A percentile compares a stretch with the other conserved stretches of the same genome.
Evolutionary conservation across 78 protist species (phyloP).

Genomic region (Dictyostelium firmibasis): DNA sequence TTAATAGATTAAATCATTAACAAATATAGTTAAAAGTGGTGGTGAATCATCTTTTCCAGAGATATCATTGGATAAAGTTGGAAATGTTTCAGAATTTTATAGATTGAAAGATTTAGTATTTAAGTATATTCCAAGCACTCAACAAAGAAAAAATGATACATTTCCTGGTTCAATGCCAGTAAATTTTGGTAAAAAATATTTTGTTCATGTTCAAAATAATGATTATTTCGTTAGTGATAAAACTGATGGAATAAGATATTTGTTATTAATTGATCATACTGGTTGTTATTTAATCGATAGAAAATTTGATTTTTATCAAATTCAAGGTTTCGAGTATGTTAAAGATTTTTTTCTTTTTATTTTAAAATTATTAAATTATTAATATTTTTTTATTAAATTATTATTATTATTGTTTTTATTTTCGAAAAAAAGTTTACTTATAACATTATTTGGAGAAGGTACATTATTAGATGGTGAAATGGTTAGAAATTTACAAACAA

Average conservation of each 20-base stretch:
- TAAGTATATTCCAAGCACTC: slow-evolving; percentile 4
- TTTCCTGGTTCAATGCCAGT: slow-evolving; percentile 82
- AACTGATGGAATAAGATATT: slow-evolving; percentile 78
- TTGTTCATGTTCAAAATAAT: slow-evolving; percentile 36
- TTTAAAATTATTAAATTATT: no score
- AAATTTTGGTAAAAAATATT: slow-evolving; percentile 64
- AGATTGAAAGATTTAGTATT: slow-evolving; percentile 23
- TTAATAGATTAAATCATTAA: background rate
- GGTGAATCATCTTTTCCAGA: slow-evolving; percentile 47
- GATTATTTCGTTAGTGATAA: slow-evolving; percentile 69
- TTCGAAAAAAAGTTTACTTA: background rate
- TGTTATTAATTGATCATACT: slow-evolving; percentile 12
- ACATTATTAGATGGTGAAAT: slow-evolving; percentile 80
- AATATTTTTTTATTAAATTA: no score
- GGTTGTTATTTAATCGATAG: slow-evolving; percentile 42
- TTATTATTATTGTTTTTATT: background rate
- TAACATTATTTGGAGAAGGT: slow-evolving; percentile 16
- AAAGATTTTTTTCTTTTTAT: background rate
- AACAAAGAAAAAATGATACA: background rate
- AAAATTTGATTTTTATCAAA: slow-evolving; percentile 51
- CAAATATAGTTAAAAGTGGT: background rate
- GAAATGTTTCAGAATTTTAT: background rate
- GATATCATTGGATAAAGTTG: slow-evolving; percentile 34
- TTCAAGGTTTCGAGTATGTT: slow-evolving; percentile 25
- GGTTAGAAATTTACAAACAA: slow-evolving; percentile 56